Base-by-base conservation (phyloP, 345 rosid genomes). In the Melaleuca quinquenervia region DNA sequence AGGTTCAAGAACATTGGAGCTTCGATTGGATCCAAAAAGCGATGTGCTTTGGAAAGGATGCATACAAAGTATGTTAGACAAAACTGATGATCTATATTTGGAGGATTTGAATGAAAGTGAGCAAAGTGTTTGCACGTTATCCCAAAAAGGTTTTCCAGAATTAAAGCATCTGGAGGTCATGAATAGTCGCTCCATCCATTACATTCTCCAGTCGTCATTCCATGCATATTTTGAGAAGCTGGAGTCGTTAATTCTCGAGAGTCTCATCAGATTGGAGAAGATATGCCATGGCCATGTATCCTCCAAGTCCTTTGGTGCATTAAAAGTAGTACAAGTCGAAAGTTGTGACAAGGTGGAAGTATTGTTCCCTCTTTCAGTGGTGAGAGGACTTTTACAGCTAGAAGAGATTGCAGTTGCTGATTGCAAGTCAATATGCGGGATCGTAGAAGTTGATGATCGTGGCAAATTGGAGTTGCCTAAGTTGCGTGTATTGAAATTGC, bases 91-190 rank as follows among this genome's bases (percentile, higher is more conserved):
- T 54, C 26, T 54, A 0, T 5, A 8, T 54, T 54, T 54, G n/a
- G 58, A 21, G 0, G 2, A 0, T 24, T 22, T 54, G 26, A 0
- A 8, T 0, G 24, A 0, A 8, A 22, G 1, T 0, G 4, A 54
- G 58, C 58, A 54, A 22, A 54, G 58, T 54, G 0, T 54, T 22
- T 22, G 58, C 10, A 5, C 58, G 1, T 54, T 54, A 54, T 22
- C 58, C 58, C 58, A 6, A 0, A 2, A 22, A 22, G 58, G 58
- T 3, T 54, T 54, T 54, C n/a, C 58, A 22, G 1, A 54, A 0
- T 22, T 54, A 0, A 54, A 54, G 6, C n/a, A 54, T 54, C 58
- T 54, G 8, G 0, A 54, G n/a, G n/a, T 54, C n/a, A 0, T 8
- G 3, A 22, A 54, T 54, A 54, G n/a, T 54, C 7, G 2, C 2